Percentiles rank a stretch among this genome's conserved stretches.
Conservation (phyloP, 192 early-diverging fungal species). For the Linnemannia elongata region DNA sequence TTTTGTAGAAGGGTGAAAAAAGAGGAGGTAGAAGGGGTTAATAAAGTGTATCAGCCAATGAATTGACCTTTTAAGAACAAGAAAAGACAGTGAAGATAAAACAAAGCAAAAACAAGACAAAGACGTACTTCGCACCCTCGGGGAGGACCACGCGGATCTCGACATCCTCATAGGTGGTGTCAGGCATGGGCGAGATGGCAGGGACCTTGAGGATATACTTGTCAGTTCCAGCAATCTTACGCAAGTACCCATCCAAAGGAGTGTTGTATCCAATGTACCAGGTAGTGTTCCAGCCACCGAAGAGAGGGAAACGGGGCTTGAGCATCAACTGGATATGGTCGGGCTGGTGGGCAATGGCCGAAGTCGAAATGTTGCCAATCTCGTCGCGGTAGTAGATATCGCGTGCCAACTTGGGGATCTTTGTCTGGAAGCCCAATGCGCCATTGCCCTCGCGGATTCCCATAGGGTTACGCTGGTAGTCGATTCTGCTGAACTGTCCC, state of each 20-base stretch:
- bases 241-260: conserved; percentile 76
- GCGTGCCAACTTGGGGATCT: conserved; percentile 77
- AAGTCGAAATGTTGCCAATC: conserved; percentile 98
- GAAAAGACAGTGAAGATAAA: not conserved
- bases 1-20: not conserved
- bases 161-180: conserved; percentile 75
- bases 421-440: conserved; percentile 21
- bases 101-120: not conserved
- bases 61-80: not conserved
- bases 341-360: conserved; percentile 66
- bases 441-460: conserved; percentile 62
- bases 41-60: not conserved
- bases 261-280: conserved; percentile 95
- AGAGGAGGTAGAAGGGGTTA: not conserved
- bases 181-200: conserved; percentile 74
- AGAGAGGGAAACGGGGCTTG: conserved; percentile 92
- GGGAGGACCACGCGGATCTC: conserved; percentile 87
- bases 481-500: conserved; percentile 80
- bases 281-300: conserved; percentile 97
- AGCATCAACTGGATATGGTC: conserved; percentile 76
- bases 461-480: conserved; percentile 70
- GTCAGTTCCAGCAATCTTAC: conserved; percentile 55
- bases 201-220: conserved; percentile 77
- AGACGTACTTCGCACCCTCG: conserved; percentile 85
- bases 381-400: conserved; percentile 90